Evolutionary conservation across 306 rosid genomes (phyloP).

Genomic region (Hippophae tibetana): DNA sequence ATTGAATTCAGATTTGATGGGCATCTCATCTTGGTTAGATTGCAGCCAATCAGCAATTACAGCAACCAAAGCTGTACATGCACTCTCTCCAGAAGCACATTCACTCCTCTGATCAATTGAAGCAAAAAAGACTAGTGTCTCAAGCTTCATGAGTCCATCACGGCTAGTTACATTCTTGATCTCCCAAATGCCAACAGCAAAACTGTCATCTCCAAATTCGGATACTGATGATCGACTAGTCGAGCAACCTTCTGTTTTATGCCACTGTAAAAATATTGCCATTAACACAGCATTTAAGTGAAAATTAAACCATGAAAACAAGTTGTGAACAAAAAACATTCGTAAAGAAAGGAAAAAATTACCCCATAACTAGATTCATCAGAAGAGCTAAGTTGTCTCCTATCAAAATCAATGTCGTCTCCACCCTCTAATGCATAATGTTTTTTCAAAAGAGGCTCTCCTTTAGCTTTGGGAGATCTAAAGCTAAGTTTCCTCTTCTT

Average conservation of each 20-base stretch:
- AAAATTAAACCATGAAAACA: background rate
- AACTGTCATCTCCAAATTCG: slow-evolving; percentile 28
- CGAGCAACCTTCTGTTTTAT: slow-evolving; percentile 9
- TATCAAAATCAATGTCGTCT: slow-evolving; percentile 31
- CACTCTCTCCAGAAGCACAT: slow-evolving; percentile 36
- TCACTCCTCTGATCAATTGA: slow-evolving; percentile 37
- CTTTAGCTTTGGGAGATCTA: slow-evolving; percentile 22
- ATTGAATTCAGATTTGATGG: slow-evolving; percentile 25
- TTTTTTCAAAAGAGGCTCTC: slow-evolving; percentile 32
- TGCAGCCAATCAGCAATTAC: slow-evolving; percentile 34
- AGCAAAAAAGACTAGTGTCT: slow-evolving; percentile 27
- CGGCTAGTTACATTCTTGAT: slow-evolving; percentile 28
- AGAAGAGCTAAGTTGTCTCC: slow-evolving; percentile 25
- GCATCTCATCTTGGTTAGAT: slow-evolving; percentile 27
- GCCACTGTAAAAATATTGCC: slow-evolving; percentile 8
- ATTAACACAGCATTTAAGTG: background rate
- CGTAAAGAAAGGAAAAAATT: background rate
- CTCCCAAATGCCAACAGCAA: slow-evolving; percentile 32
- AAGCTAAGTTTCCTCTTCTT: slow-evolving; percentile 32
- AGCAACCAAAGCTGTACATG: slow-evolving; percentile 33
- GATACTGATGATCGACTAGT: slow-evolving; percentile 11
- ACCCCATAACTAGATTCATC: slow-evolving; percentile 25
- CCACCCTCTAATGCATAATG: slow-evolving; percentile 33
- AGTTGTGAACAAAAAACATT: background rate
- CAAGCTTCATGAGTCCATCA: slow-evolving; percentile 24